Evolutionary conservation across 2,329 filamentous ascomycete genomes (phyloP).

Genomic region (Beauveria bassiana): DNA sequence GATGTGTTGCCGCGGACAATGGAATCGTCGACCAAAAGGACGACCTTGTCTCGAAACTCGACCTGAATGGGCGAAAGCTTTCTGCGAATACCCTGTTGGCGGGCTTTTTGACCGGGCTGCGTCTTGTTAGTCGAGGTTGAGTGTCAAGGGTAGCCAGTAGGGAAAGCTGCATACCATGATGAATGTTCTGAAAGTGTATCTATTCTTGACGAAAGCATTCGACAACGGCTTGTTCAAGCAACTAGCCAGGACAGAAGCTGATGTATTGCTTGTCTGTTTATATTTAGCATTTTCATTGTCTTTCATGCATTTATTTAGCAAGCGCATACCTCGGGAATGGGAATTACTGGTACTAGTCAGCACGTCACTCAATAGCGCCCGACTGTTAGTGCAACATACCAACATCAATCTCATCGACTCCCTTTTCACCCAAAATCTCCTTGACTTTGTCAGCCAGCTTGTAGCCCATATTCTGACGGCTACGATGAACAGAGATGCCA

Average conservation of each 20-base stretch:
- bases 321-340: conserved; percentile 45
- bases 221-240: conserved; percentile 65
- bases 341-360: conserved; percentile 49
- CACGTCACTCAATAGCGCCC: conserved; percentile 11
- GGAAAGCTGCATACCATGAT: conserved; percentile 31
- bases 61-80: conserved; percentile 78
- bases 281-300: neutral
- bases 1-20: conserved; percentile 75
- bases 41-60: conserved; percentile 71
- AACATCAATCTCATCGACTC: conserved; percentile 69
- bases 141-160: neutral
- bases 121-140: no score
- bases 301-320: neutral
- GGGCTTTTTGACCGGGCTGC: conserved; percentile 59
- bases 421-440: conserved; percentile 58
- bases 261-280: conserved; percentile 67
- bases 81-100: conserved; percentile 75
- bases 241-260: conserved; percentile 64
- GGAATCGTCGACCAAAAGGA: conserved; percentile 78
- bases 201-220: conserved; percentile 76
- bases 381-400: conserved; percentile 18
- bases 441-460: conserved; percentile 69
- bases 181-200: conserved; percentile 60
- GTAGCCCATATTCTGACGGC: conserved; percentile 78
- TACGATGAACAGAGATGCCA: conserved; percentile 78